Evolutionary conservation across 306 rosid genomes (phyloP).

Genomic region (Acacia acuminata): DNA sequence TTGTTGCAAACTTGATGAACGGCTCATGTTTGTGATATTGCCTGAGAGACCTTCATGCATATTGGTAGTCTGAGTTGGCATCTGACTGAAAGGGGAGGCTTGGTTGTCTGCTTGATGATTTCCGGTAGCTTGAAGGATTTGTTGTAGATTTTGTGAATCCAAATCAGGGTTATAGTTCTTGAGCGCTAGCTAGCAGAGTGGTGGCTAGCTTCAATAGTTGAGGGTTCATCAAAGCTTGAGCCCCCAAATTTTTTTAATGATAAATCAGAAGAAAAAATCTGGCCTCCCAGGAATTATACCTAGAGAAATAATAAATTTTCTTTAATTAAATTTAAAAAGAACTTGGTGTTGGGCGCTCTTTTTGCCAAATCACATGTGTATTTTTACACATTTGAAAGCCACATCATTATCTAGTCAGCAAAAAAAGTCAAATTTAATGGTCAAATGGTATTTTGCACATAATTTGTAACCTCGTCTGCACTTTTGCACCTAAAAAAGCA

Average conservation of each 20-base stretch:
- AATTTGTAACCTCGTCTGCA: too few species aligned
- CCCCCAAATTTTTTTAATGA: slow-evolving; percentile 20
- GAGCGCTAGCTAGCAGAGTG: slow-evolving; percentile 39
- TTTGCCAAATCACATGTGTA: too few species aligned
- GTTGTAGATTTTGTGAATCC: slow-evolving; percentile 46
- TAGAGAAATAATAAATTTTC: too few species aligned
- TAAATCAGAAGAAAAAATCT: too few species aligned
- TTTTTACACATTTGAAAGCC: too few species aligned
- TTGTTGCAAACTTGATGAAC: slow-evolving; percentile 42
- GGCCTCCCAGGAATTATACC: too few species aligned
- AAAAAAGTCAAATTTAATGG: too few species aligned
- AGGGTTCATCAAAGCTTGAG: slow-evolving; percentile 63
- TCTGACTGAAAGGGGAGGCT: background rate
- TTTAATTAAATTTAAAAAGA: too few species aligned
- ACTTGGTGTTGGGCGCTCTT: too few species aligned
- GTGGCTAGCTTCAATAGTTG: slow-evolving; percentile 61
- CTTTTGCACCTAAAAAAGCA: too few species aligned
- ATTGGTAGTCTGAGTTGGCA: slow-evolving; percentile 21
- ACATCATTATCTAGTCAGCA: too few species aligned
- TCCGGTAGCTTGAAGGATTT: slow-evolving; percentile 31
- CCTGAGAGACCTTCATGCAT: background rate
- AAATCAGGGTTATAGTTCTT: slow-evolving; percentile 46
- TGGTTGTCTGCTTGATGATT: slow-evolving; percentile 39
- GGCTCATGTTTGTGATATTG: slow-evolving; percentile 24
- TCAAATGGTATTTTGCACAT: too few species aligned